Evolutionary conservation across 2,329 filamentous ascomycete species (phyloP).

Genomic region (Thermothelomyces thermophilus): DNA sequence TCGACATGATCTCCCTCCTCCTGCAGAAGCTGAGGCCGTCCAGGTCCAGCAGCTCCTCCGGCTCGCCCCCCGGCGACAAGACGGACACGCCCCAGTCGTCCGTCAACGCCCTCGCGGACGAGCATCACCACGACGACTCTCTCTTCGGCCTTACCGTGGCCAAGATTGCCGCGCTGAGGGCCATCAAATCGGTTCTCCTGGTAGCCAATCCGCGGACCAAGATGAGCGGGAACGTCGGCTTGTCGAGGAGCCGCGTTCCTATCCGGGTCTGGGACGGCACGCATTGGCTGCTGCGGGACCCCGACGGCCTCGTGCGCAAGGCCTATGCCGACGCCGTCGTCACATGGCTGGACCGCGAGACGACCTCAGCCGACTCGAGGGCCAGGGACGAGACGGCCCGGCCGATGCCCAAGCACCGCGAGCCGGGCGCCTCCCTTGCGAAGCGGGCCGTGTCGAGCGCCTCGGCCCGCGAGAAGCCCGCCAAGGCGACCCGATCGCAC

Average conservation of each 20-base stretch:
- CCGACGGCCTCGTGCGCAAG: slow-evolving; percentile 68
- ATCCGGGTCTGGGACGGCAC: slow-evolving; percentile 93
- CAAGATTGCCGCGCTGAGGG: slow-evolving; percentile 62
- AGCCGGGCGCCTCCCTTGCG: slow-evolving; percentile 39
- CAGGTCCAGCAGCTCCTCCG: slow-evolving; percentile 36
- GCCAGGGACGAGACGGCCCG: slow-evolving; percentile 52
- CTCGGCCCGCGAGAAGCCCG: slow-evolving; percentile 53
- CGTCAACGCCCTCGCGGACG: slow-evolving; percentile 29
- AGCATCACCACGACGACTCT: slow-evolving; percentile 42
- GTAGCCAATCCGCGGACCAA: slow-evolving; percentile 68
- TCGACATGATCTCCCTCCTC: slow-evolving; percentile 84
- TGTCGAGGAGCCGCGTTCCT: slow-evolving; percentile 68
- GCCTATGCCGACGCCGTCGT: slow-evolving; percentile 79
- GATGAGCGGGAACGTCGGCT: slow-evolving; percentile 51
- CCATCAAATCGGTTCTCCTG: slow-evolving; percentile 74
- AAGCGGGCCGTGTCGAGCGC: slow-evolving; percentile 64
- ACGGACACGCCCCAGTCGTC: slow-evolving; percentile 34
- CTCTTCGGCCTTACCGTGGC: slow-evolving; percentile 49
- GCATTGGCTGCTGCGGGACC: slow-evolving; percentile 82
- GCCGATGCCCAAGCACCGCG: slow-evolving; percentile 36
- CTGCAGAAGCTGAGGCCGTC: slow-evolving; percentile 69
- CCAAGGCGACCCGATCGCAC: slow-evolving; percentile 51
- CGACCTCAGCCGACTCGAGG: slow-evolving; percentile 57
- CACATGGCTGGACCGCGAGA: slow-evolving; percentile 81
- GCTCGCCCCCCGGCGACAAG: slow-evolving; percentile 43